These are phyloP conservation scores for Aspergillus chevalieri DNA, from an alignment of 2,329 filamentous ascomycete genomes.

Conservation along the genomic window DNA sequence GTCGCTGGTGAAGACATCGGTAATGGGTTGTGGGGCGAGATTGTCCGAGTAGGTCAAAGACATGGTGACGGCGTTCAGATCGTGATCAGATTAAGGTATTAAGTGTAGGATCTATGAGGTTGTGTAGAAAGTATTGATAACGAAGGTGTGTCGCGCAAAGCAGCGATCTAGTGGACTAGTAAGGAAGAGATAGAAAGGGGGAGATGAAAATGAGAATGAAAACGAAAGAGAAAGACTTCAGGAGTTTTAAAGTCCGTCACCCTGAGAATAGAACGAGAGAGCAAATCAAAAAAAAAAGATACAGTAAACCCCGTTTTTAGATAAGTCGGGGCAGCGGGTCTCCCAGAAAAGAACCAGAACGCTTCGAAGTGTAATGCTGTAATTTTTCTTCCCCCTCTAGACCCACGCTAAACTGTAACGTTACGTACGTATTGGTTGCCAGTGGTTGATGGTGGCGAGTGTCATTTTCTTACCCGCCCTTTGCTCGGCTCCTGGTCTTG, in stretches of 20 bases:
- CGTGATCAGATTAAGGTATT: neutral
- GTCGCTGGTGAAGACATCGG: slow-evolving; percentile 53
- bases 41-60: slow-evolving; percentile 32
- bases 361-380: neutral
- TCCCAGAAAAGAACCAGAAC: too few species aligned
- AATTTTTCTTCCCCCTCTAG: neutral
- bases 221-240: neutral
- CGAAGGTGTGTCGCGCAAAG: neutral
- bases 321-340: too few species aligned
- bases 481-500: too few species aligned
- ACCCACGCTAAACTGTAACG: too few species aligned
- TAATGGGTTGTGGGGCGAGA: slow-evolving; percentile 35
- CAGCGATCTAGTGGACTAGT: neutral
- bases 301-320: neutral
- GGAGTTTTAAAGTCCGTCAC: neutral
- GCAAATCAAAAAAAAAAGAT: neutral
- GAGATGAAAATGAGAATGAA: neutral
- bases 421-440: neutral
- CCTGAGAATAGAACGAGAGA: neutral
- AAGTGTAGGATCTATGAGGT: neutral
- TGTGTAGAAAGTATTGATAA: neutral
- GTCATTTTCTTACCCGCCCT: neutral
- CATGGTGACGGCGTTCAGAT: slow-evolving; percentile 16
- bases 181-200: neutral
- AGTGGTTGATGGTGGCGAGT: neutral